Base-by-base conservation (phyloP, 1,284 basidiomycete genomes). In the Marasmius sp. region DNA sequence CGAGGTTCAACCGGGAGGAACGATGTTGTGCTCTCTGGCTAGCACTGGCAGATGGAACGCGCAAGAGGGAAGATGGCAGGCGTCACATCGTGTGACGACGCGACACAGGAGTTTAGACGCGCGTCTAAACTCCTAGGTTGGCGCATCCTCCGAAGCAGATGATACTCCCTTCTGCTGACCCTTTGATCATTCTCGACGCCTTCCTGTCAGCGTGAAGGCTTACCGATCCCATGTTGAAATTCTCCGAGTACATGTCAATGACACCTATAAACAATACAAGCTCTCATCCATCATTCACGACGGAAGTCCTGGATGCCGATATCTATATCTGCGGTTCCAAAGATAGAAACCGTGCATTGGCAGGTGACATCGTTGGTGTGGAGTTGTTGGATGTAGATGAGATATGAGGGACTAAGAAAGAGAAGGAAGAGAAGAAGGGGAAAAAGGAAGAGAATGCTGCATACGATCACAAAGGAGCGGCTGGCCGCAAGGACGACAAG, bases 341-440 rank as follows among this genome's bases (percentile, higher is more conserved):
- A 75, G 97, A 99, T 76, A 92, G 97, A 68, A 99, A 99, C 75
- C 91, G 97, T 68, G 97, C 97, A 38, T 84, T 99, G 48, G 97
- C 99, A 74, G 97, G 97, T 45, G 97, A 99, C 74, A 95, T 99
- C 62, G 97, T 99, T 62, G 97, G 97, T 33, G 94, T 99, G 43
- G 97, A 99, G 76, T 86, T 99, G 50, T 85, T 99, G 62, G 97
- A 99, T 68, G 97, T 97, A 27, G 95, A 97, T 71, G 95, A 97
- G 77, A 97, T 99, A 8, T 98, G 97, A 97, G 90, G 91, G 20
- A 97, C 96, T 14, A 99, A 99, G 84, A 98, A 98, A 80, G 97
- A 99, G 80, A 99, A 99, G 81, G 97, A 99, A 75, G 97, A 99
- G 81, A 99, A 99, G 88, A 98, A 98, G 83, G 86, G 95, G 72